Evolutionary conservation across 2,329 filamentous ascomycete genomes (phyloP), one percentile per base, ranked within the genome.

Genomic region (Diaporthe sp.): DNA sequence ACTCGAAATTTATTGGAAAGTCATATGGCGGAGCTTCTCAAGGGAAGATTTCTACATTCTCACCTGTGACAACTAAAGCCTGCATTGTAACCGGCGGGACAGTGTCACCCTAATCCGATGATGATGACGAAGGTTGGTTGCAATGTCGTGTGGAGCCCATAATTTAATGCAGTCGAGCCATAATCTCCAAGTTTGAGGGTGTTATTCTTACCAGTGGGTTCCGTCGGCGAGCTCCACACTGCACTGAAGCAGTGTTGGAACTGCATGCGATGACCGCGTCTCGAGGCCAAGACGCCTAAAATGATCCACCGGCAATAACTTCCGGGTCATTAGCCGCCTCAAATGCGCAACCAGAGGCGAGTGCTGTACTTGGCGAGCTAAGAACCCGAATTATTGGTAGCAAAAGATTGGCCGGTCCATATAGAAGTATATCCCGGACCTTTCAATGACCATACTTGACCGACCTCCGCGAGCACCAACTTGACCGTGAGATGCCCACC

Each of bases 1-100:
- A 67, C 10, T n/a, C 7, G 17, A 34, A 51, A 67, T 67, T 67
- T 67, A 67, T 67, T 67, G 28, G 28, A 37, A 4, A 49, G 44
- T 49, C 19, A 22, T 8, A 8, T 22, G 7, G 44, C 44, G 44
- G 28, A 49, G 25, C 44, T 51, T 51, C 1, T 15, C 28, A 13
- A 12, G 3, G 37, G 49, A 37, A 31, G 19, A 25, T 15, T 8
- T 13, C 42, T 15, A 51, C 2, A 6, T 51, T 19, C 8, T 6
- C 37, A 22, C 19, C 28, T 9, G 19, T 51, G 44, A 5, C 28
- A 25, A 6, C 19, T 9, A 19, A 17, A 34, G 2, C 17, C 17
- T 51, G 22, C 19, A 44, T 37, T 22, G 31, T n/a, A 13, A n/a
- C 13, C 19, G 28, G 10, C 34, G 31, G 62, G 62, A n/a, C n/a